Evolutionary conservation across 176 grass and related monocot genomes (phyloP).

Genomic region (barley (Hordeum vulgare)): MorexV3_pseudomolecules_assembly NC_058518.1:284165617-284166116

Average conservation of each 20-base stretch:
- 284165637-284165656: too few species aligned
- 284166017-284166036: not conserved
- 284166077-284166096: too few species aligned
- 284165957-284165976: not conserved
- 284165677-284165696: too few species aligned
- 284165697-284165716: too few species aligned
- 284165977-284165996: constrained; percentile 26
- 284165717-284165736: not conserved
- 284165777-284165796: not conserved
- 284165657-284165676: too few species aligned
- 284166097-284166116: too few species aligned
- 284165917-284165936: not conserved
- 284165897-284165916: constrained; percentile 9
- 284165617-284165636: too few species aligned
- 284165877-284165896: constrained; percentile 6
- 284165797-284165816: not conserved
- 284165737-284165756: not conserved
- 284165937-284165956: not conserved
- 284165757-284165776: not conserved
- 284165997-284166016: not conserved
- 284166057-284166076: too few species aligned
- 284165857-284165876: not conserved
- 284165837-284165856: constrained; percentile 18
- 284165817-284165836: not conserved
- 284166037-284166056: too few species aligned